These are phyloP conservation scores for Aspergillus caelatus DNA, from an alignment of 2,329 filamentous ascomycete species.

Conservation along the genomic window DNA sequence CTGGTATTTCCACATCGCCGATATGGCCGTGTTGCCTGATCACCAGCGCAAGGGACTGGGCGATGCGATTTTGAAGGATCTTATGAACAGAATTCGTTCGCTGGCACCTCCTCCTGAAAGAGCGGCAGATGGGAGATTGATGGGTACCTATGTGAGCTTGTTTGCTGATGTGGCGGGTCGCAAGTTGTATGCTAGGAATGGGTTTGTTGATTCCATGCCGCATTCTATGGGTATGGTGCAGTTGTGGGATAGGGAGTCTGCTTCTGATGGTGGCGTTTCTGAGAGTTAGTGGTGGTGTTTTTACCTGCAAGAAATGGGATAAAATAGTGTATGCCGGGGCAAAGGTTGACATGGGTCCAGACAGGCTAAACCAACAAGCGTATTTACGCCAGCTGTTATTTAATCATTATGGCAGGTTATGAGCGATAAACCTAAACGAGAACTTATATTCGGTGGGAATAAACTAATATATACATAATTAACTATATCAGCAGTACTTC, in stretches of 20 bases:
- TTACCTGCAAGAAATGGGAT: too few relatives aligned
- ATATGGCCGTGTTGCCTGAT: conserved; percentile 54
- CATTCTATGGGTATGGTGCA: conserved; percentile 43
- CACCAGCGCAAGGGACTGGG: conserved; percentile 55
- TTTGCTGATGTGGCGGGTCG: conserved; percentile 51
- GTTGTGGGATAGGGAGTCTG: neutral
- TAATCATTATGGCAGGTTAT: too few relatives aligned
- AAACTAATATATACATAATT: too few relatives aligned
- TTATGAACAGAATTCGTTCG: conserved; percentile 46
- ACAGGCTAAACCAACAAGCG: too few relatives aligned
- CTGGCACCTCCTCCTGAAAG: conserved; percentile 36
- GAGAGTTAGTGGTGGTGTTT: neutral
- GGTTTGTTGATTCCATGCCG: conserved; percentile 47
- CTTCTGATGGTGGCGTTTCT: neutral
- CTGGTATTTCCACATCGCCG: conserved; percentile 55
- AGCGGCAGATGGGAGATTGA: neutral
- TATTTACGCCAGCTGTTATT: too few relatives aligned
- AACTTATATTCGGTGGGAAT: too few relatives aligned
- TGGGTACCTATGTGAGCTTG: conserved; percentile 47
- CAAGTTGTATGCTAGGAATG: conserved; percentile 50
- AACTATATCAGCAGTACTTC: neutral
- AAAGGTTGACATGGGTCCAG: too few relatives aligned
- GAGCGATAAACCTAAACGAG: too few relatives aligned
- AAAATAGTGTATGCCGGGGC: too few relatives aligned
- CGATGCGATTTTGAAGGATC: conserved; percentile 47